Percentiles rank a stretch among this genome's conserved stretches.
phyloP scores from a whole-genome alignment of 1,284 basidiomycete species.

The Ustilago loliicola region DNA sequence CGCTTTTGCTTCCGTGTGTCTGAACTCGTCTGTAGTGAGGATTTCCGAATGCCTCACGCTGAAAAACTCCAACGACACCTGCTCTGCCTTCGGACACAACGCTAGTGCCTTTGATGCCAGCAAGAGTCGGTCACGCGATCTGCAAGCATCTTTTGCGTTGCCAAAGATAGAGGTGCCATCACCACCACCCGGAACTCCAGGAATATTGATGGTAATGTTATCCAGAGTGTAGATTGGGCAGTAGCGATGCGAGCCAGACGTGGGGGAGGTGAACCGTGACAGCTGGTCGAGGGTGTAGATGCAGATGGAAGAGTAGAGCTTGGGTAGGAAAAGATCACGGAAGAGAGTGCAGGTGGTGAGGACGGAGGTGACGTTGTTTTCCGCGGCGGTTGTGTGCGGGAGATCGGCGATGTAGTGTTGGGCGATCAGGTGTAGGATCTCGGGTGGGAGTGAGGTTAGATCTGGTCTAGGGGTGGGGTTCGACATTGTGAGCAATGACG shows the following conservation, averaged over 20 bases:
- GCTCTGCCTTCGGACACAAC: constrained; percentile 10
- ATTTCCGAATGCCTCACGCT: constrained; percentile 39
- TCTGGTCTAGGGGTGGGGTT: background rate
- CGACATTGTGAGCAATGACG: constrained; percentile 3
- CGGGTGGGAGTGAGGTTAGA: constrained; percentile 21
- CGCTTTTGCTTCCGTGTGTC: constrained; percentile 11
- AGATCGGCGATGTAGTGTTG: constrained; percentile 19
- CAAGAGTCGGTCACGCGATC: constrained; percentile 25
- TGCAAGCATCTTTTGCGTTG: background rate
- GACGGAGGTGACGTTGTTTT: constrained; percentile 21
- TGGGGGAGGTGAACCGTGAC: constrained; percentile 8
- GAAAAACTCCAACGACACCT: constrained; percentile 41
- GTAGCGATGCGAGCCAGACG: constrained; percentile 15
- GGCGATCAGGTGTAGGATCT: constrained; percentile 38
- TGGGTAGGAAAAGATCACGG: constrained; percentile 27
- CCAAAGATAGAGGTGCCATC: constrained; percentile 7
- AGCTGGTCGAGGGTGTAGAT: constrained; percentile 32
- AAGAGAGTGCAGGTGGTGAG: constrained; percentile 27
- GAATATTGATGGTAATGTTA: constrained; percentile 40
- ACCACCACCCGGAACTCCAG: constrained; percentile 38
- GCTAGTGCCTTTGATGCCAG: constrained; percentile 24
- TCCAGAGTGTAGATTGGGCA: constrained; percentile 13
- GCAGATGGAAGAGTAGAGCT: constrained; percentile 33
- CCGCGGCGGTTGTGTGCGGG: background rate
- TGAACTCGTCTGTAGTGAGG: constrained; percentile 24